Base-by-base conservation (phyloP, 352 stramenopile genomes). In the Pythium phragmitis region DNA sequence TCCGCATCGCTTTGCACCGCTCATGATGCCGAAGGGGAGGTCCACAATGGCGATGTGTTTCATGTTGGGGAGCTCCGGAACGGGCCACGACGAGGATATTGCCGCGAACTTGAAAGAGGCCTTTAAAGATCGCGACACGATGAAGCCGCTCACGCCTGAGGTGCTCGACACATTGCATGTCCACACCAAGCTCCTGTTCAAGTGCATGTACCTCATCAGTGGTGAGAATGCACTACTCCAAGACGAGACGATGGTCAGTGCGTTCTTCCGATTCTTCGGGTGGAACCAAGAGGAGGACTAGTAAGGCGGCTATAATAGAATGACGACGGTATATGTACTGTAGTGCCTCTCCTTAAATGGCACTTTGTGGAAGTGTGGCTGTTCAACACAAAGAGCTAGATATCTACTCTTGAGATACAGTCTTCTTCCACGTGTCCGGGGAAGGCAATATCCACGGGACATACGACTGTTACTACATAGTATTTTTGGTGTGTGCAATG, bases 141-240 rank as follows among this genome's bases (percentile, higher is more conserved):
- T 70, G 47, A 59, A 34, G 41, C 51, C 63, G n/a, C 45, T 70
- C 8, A 70, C 64, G 1, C 19, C 57, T 3, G 51, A 70, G 0
- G 34, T 63, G n/a, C n/a, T 62, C 23, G 36, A 66, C 57, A 52
- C 57, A 30, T 43, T 66, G 9, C 36, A 52, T 4, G 52, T 63
- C 43, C 64, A 66, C 41, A 39, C 33, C 8, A 59, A 54, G 36
- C 21, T 63, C 26, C 21, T 70, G 48, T 69, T 69, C 51, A 43
- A 47, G 16, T 62, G 42, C n/a, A 62, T 62, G 55, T 62, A 62
- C 42, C 49, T 51, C 41, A 42, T 62, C 21, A 47, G 42, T 17
- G 43, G 55, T 13, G 43, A 45, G 17, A 61, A 61, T 30, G 21
- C n/a, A 14, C 34, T 61, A 5, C 55, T 61, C 2, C 11, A 53